Base-by-base conservation (phyloP, 768 basidiomycete species). In the Thelephora aurantiotincta region DNA sequence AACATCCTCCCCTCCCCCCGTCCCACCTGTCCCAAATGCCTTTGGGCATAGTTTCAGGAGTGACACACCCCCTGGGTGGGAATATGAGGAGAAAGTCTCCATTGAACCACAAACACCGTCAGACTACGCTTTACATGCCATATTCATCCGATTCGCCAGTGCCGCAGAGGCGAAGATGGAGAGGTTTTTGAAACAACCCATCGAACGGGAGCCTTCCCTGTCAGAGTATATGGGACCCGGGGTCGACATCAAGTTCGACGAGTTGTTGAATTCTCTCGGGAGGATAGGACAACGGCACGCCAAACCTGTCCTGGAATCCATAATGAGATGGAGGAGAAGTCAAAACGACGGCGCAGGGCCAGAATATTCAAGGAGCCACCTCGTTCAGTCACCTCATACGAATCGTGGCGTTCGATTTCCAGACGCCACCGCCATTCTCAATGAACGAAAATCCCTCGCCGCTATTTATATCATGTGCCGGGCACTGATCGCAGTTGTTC, bases 391-490 rank as follows among this genome's bases (percentile, higher is more conserved):
- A 59, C 26, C 63, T 36, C 22, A 57, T 53, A 49, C 58, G 23
- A 33, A 49, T 6, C 62, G 62, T 20, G 55, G 53, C 26, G 49
- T 64, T 19, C 70, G 74, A 16, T 52, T 66, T 34, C 65, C 68
- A 37, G 78, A 82, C 48, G 63, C 72, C 14, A 65, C 72, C 0
- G 64, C 62, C 26, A 57, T 78, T n/a, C 61, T 82, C 41, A 73
- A 70, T 48, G 86, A 86, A 59, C 78, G 82, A 26, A 80, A 81
- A 59, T 76, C 78, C n/a, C 71, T 93, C 3, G 82, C 88, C 5
- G 79, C 88, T 0, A 82, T 86, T 35, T 94, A 91, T 59, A 78
- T 97, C 57, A 82, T 90, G 78, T 92, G 88, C 57, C 77, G 91
- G 45, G 82, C 86, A 3, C 71, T 94, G 16, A 80, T 90, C 22